phyloP scores from a whole-genome alignment of 441 rosid genomes.

The Bocquillonia castaneifolia region DNA sequence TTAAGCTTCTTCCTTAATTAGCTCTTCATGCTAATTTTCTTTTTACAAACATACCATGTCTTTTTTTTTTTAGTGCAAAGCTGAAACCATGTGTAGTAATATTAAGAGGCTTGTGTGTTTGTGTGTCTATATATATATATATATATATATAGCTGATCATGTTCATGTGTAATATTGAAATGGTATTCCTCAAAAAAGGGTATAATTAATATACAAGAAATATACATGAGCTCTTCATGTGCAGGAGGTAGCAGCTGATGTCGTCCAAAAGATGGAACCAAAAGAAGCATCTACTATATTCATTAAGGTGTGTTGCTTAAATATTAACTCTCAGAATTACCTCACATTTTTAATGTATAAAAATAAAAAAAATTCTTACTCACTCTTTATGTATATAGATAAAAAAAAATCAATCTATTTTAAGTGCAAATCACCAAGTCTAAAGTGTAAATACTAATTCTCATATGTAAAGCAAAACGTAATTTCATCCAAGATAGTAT shows the following conservation, averaged over 20 bases:
- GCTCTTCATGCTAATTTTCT: no score
- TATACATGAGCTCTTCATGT: not conserved
- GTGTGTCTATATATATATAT: no score
- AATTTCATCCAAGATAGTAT: no score
- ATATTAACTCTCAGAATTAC: not conserved
- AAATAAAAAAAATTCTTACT: not conserved
- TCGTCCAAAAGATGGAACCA: constrained; percentile 32
- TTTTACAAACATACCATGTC: no score
- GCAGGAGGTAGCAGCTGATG: constrained; percentile 44
- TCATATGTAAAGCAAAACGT: no score
- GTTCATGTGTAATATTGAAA: not conserved
- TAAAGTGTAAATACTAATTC: no score
- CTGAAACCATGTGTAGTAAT: no score
- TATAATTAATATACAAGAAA: not conserved
- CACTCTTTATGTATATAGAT: no score
- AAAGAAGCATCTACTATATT: constrained; percentile 24
- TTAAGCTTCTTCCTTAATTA: not conserved
- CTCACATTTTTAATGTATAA: not conserved
- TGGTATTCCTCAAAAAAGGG: not conserved
- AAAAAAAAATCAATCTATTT: no score
- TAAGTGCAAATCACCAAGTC: no score
- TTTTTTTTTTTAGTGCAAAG: not conserved
- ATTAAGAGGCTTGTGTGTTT: no score
- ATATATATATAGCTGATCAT: no score
- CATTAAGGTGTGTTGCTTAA: constrained; percentile 17